Evolutionary conservation across 805 yeast species (phyloP), one percentile per base, ranked within the genome.

Genomic region (Zygoascus tannicola): DNA sequence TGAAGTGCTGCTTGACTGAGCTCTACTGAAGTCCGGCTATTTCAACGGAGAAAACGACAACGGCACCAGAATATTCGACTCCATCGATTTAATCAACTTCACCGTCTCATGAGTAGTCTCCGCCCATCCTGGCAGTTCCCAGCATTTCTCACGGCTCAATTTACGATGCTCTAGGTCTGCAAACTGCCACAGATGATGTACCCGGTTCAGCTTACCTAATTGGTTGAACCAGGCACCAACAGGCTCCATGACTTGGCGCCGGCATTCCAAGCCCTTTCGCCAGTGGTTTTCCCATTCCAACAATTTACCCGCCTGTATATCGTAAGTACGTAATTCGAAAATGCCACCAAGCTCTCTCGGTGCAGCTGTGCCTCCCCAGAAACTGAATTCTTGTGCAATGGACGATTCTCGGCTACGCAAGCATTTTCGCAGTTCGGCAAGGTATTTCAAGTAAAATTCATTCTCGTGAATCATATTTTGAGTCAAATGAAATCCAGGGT

Each of bases 211-310:
- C 4, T 54, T 48, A 4, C 71, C 71, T 22, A 67, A 49, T 46
- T 64, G 66, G 21, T 65, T 50, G 51, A 67, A 67, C 71, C 71
- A 67, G 4, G 71, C 71, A 4, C 71, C 71, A 2, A 67, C 70
- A 1, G 71, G 71, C 56, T 67, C 70, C 71, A 67, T 67, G 18
- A 67, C 72, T 47, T 67, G 62, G n/a, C 66, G 54, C n/a, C 71
- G 63, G 49, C 57, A 62, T 49, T 67, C 67, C 22, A 67, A 52
- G 5, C 71, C 71, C 46, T 57, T 51, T 30, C 59, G 55, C 71
- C 71, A 67, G 44, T 61, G 57, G n/a, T 56, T 51, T 40, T 68
- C 71, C 71, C 71, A 67, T 44, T 67, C 71, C n/a, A 63, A 52
- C 39, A 67, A 56, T 20, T 57, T 55, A 7, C 71, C 71, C 2